Base-by-base conservation (phyloP, 768 basidiomycete genomes). In the Tylopilus sp. region DNA sequence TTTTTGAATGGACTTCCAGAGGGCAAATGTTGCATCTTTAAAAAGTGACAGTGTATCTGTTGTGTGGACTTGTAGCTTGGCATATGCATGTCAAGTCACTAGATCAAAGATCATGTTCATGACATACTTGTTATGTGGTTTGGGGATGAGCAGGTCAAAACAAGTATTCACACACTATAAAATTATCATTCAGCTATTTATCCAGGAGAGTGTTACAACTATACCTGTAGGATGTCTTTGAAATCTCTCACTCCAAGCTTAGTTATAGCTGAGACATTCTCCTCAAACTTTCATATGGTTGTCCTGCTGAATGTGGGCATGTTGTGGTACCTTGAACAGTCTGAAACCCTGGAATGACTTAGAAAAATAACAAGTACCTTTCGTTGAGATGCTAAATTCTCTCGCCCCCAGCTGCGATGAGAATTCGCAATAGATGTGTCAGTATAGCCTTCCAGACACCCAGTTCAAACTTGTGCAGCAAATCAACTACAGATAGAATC, bases 241-340 rank as follows among this genome's bases (percentile, higher is more conserved):
- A 66, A 77, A 36, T 78, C 72, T 10, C 64, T 56, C 0, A 71
- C 76, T 3, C 70, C 72, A 1, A 73, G 50, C 22, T 61, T 55
- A 26, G 70, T 71, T 63, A 76, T 64, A 11, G 62, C 64, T 2
- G 72, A 68, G 0, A 63, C 69, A 58, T 77, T 72, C 19, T 29
- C 12, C 1, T 16, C 1, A 11, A 51, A 51, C 5, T 13, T 14
- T 2, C 19, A 9, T 3, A 51, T 51, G 2, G 26, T 51, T 16
- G 10, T 33, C 1, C 24, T 1, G 1, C 42, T 33, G 3, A 21
- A 45, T 2, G 26, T 28, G 1, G 34, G 26, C 1, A 45, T 21
- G 1, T 0, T 2, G 4, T 7, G 6, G 6, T 51, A 51, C 3
- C 42, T 51, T 7, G 4, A 21, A 21, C 1, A 8, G 8, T 21